Conservation (phyloP, 352 stramenopile species). For the Globisporangium cederbergense region DNA sequence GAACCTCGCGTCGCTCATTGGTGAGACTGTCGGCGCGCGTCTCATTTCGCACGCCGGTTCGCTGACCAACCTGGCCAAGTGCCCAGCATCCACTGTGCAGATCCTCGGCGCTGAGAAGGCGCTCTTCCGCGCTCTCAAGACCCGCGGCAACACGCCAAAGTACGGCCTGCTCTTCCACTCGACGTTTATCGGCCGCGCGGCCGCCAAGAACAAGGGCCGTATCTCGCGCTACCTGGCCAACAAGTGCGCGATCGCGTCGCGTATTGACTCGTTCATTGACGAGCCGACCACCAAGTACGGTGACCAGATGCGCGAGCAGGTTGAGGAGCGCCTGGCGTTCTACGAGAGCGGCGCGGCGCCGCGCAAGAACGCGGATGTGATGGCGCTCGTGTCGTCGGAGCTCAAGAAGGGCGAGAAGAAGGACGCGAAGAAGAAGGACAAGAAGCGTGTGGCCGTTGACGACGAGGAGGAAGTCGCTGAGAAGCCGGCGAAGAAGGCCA, state of each 20-base stretch:
- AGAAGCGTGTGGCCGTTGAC: slow-evolving; percentile 67
- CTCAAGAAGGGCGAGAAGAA: slow-evolving; percentile 79
- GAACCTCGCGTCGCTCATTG: slow-evolving; percentile 98
- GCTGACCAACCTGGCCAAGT: slow-evolving; percentile 99
- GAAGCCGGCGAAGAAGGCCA: slow-evolving; percentile 79
- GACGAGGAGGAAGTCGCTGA: slow-evolving; percentile 59
- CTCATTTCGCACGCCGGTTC: slow-evolving; percentile 99
- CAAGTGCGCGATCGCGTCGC: slow-evolving; percentile 99
- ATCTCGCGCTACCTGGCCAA: slow-evolving; percentile 99
- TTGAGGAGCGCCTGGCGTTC: slow-evolving; percentile 99
- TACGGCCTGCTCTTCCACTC: slow-evolving; percentile 99
- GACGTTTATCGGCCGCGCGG: slow-evolving; percentile 98
- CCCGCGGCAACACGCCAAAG: slow-evolving; percentile 99
- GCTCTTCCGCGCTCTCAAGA: slow-evolving; percentile 99
- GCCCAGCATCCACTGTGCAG: slow-evolving; percentile 99
- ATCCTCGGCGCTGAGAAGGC: slow-evolving; percentile 99
- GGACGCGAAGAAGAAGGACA: slow-evolving; percentile 76
- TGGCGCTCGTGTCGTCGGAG: slow-evolving; percentile 93
- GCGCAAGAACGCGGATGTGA: slow-evolving; percentile 99
- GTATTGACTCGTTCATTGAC: slow-evolving; percentile 99
- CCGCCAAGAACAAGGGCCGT: slow-evolving; percentile 99
- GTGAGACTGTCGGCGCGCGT: slow-evolving; percentile 97
- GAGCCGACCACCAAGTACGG: slow-evolving; percentile 96
- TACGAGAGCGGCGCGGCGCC: slow-evolving; percentile 98
- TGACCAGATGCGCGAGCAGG: slow-evolving; percentile 98